Evolutionary conservation across 768 basidiomycete genomes (phyloP).

Genomic region (Termitomyces sp.): DNA sequence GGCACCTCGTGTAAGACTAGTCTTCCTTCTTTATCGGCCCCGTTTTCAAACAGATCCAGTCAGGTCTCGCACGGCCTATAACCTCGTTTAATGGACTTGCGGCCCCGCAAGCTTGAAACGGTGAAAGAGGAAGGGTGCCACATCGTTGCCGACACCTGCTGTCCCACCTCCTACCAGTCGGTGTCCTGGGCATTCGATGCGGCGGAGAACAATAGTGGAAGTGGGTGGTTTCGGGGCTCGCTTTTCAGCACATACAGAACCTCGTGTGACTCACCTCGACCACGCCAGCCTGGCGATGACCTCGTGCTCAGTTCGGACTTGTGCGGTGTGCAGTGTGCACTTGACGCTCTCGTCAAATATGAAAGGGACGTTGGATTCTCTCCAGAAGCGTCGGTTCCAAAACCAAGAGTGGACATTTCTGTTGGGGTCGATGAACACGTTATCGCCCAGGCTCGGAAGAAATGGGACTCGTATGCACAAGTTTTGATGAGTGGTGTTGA

Average conservation of each 20-base stretch:
- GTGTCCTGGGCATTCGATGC: slow-evolving; percentile 38
- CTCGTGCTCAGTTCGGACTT: slow-evolving; percentile 35
- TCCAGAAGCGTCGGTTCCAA: slow-evolving; percentile 12
- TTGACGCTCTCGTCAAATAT: slow-evolving; percentile 33
- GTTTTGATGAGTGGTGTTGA: slow-evolving; percentile 30
- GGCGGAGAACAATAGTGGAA: slow-evolving; percentile 19
- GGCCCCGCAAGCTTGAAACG: slow-evolving; percentile 14
- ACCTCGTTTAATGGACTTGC: slow-evolving; percentile 24
- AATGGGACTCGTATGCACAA: slow-evolving; percentile 39
- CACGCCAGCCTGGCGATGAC: slow-evolving; percentile 9
- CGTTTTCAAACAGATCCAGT: slow-evolving; percentile 9
- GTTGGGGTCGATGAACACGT: slow-evolving; percentile 30
- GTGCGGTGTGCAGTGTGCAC: slow-evolving; percentile 33
- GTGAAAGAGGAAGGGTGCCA: slow-evolving; percentile 36
- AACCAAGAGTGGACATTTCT: slow-evolving; percentile 12
- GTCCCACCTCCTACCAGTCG: slow-evolving; percentile 34
- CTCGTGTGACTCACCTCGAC: slow-evolving; percentile 8
- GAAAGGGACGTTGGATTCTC: slow-evolving; percentile 41
- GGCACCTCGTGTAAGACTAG: slow-evolving; percentile 23
- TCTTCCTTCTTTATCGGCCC: slow-evolving; percentile 1
- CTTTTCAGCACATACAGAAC: slow-evolving; percentile 20
- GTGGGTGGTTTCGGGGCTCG: slow-evolving; percentile 29
- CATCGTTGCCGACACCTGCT: slow-evolving; percentile 33
- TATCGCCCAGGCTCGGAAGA: slow-evolving; percentile 28
- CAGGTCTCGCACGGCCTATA: slow-evolving; percentile 5